Conservation (phyloP, 148 eudicot species). For the Silene conica region DNA sequence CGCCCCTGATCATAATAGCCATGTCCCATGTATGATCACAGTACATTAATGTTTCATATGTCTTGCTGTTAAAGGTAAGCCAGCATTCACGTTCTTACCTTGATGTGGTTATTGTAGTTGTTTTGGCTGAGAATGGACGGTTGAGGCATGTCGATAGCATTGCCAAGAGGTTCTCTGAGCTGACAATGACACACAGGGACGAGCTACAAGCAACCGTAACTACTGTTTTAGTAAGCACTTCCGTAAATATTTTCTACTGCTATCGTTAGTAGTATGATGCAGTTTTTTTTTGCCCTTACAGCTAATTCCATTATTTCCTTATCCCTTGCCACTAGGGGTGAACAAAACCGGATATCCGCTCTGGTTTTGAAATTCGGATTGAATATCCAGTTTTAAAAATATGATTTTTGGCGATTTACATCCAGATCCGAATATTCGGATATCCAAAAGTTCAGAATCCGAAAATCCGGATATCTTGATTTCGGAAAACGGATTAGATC, state of each 20-base stretch:
- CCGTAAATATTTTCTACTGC: neutral
- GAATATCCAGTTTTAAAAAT: too few species aligned
- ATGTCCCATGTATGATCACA: neutral
- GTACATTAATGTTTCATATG: neutral
- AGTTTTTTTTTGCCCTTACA: neutral
- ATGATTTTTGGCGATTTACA: too few species aligned
- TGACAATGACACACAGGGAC: constrained; percentile 89
- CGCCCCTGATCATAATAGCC: too few species aligned
- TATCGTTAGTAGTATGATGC: neutral
- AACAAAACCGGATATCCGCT: too few species aligned
- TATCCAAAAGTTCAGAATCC: too few species aligned
- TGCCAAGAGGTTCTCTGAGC: constrained; percentile 63
- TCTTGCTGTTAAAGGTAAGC: neutral
- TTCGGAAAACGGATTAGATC: too few species aligned
- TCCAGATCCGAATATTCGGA: too few species aligned
- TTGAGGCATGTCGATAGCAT: constrained; percentile 52
- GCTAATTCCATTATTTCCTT: neutral
- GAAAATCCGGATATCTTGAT: too few species aligned
- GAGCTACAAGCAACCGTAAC: constrained; percentile 78
- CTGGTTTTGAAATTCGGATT: too few species aligned
- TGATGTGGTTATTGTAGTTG: constrained; percentile 31
- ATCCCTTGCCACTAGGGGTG: neutral
- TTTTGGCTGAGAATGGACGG: constrained; percentile 83
- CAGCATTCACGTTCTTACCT: neutral
- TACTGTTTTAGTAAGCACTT: constrained; percentile 69